Evolutionary conservation across 2,329 filamentous ascomycete genomes (phyloP), one percentile per base, ranked within the genome.

Genomic region (Fusarium hainanense): DNA sequence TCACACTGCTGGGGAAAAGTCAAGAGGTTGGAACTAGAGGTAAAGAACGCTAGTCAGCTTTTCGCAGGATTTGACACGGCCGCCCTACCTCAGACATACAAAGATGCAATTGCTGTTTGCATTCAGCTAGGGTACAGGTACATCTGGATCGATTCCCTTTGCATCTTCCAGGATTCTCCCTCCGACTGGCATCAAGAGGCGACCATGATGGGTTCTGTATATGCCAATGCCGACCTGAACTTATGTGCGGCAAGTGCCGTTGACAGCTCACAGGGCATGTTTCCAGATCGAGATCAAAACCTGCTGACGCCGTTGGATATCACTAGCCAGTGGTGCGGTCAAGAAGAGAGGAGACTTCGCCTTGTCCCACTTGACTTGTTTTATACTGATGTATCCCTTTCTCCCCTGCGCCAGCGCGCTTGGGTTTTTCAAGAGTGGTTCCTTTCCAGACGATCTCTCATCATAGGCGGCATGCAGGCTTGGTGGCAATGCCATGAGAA

Each of bases 351-450:
- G 16, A 16, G 30, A 32, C 30, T 32, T 16, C 14, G 30, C 4
- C 30, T 32, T 4, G 14, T 23, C 14, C 7, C 23, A 25, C 9
- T 13, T n/a, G 14, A 3, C 14, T 34, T 40, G 16, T 37, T 25
- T 21, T 13, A 32, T 3, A 6, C 12, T 8, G 48, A 50, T 14
- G 14, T 50, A n/a, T 4, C 8, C 4, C 5, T 4, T 4, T 25
- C 16, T 21, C 32, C 48, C 0, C 16, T 50, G 3, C 48, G 48
- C 10, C 11, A 20, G 21, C 48, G 48, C 2, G 48, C 20, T 16
- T 50, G 48, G 48, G 30, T 16, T 13, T 50, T 50, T 3, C 48
- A 50, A 4, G 48, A 50, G 16, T 50, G 48, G 48, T 50, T 37
- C 3, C 32, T 50, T 16, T 21, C 32, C 3, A 37, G 6, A 40